Evolutionary conservation across 306 rosid species (phyloP).

Genomic region (Pyrus pyrifolia): DNA sequence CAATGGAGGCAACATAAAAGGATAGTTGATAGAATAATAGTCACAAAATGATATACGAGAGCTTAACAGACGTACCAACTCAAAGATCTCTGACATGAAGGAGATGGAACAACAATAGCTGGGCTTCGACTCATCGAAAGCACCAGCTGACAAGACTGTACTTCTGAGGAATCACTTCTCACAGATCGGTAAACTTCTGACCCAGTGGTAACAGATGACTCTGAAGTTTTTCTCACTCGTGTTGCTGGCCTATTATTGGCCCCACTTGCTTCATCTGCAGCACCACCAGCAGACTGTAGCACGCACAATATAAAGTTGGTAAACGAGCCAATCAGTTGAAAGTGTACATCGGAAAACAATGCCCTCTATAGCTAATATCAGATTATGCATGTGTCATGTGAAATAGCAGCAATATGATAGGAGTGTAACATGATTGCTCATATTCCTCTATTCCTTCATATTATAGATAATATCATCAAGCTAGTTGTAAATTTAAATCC

Average conservation of each 20-base stretch:
- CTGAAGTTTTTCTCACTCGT: slow-evolving; percentile 47
- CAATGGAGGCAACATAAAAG: slow-evolving; percentile 4
- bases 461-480: not conserved
- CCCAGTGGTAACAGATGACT: slow-evolving; percentile 40
- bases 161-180: slow-evolving; percentile 55
- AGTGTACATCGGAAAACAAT: not conserved
- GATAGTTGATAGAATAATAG: slow-evolving; percentile 1
- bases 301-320: slow-evolving; percentile 19
- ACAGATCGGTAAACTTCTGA: slow-evolving; percentile 48
- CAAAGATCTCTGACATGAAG: slow-evolving; percentile 28
- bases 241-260: slow-evolving; percentile 24
- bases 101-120: slow-evolving; percentile 64
- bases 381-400: not conserved
- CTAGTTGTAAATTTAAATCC: not conserved
- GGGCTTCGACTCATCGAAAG: slow-evolving; percentile 51
- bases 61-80: slow-evolving; percentile 29
- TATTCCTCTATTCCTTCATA: not conserved
- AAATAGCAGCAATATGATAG: not conserved
- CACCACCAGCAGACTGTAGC: slow-evolving; percentile 42
- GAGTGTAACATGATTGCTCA: not conserved
- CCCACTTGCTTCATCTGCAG: slow-evolving; percentile 43
- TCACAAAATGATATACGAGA: not conserved
- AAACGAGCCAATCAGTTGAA: slow-evolving; percentile 11
- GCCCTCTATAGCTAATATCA: slow-evolving; percentile 1
- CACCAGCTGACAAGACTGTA: slow-evolving; percentile 44